Evolutionary conservation across 805 yeast genomes (phyloP).

Genomic region (Torulaspora maleeae): DNA sequence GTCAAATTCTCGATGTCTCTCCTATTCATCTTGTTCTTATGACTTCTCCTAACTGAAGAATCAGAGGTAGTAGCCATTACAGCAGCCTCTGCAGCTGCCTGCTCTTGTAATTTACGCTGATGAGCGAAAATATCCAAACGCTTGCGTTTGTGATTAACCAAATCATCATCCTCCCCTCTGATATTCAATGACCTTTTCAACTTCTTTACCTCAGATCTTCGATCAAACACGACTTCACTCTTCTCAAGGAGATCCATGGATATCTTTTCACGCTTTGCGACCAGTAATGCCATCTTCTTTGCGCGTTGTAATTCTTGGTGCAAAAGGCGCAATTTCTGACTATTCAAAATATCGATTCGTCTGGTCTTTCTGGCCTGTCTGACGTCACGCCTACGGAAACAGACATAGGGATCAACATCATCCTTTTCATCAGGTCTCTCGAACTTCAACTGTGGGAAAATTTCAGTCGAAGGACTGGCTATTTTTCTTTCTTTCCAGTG

Average conservation of each 20-base stretch:
- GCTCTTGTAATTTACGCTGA: slow-evolving; percentile 17
- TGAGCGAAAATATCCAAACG: slow-evolving; percentile 23
- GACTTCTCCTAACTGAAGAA: slow-evolving; percentile 19
- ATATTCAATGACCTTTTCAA: slow-evolving; percentile 72
- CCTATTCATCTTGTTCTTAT: slow-evolving; percentile 19
- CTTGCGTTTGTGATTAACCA: slow-evolving; percentile 72
- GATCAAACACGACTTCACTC: slow-evolving; percentile 65
- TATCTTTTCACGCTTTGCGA: slow-evolving; percentile 57
- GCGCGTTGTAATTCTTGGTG: slow-evolving; percentile 77
- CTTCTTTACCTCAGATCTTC: slow-evolving; percentile 65
- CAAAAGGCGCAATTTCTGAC: slow-evolving; percentile 71
- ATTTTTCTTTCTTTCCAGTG: slow-evolving; percentile 81
- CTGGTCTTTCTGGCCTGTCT: slow-evolving; percentile 95
- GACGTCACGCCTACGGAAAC: slow-evolving; percentile 92
- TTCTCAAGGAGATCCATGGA: slow-evolving; percentile 50
- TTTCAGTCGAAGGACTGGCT: slow-evolving; percentile 59
- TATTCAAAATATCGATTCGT: slow-evolving; percentile 85
- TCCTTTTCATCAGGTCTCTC: slow-evolving; percentile 87
- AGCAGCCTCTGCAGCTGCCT: slow-evolving; percentile 17
- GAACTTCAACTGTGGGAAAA: slow-evolving; percentile 72
- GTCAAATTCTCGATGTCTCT: slow-evolving; percentile 21
- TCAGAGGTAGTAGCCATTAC: slow-evolving; percentile 23
- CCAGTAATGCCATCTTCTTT: slow-evolving; percentile 58
- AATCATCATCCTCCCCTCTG: slow-evolving; percentile 79
- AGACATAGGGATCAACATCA: slow-evolving; percentile 89